Evolutionary conservation across 2,329 filamentous ascomycete species (phyloP).

Genomic region (Fusarium algeriense): DNA sequence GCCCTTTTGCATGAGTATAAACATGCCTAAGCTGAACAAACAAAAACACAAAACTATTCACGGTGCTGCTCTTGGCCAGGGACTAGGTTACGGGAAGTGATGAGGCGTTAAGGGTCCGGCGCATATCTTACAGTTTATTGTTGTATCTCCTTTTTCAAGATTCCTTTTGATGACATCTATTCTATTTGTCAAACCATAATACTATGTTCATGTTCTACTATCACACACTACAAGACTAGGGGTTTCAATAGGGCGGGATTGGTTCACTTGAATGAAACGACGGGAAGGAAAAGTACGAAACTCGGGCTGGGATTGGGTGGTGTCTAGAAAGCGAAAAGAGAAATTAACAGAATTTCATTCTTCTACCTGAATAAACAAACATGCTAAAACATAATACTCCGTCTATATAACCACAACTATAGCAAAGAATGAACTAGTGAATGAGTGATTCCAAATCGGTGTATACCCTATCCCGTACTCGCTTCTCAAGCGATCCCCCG

Average conservation of each 20-base stretch:
- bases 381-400: slow-evolving; percentile 25
- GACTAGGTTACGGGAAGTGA: slow-evolving; percentile 17
- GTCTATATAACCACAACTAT: not conserved
- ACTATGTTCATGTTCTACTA: not conserved
- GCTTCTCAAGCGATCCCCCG: not conserved
- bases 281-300: slow-evolving; percentile 29
- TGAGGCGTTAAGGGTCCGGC: slow-evolving; percentile 31
- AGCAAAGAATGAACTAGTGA: not conserved
- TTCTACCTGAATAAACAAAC: slow-evolving; percentile 16
- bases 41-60: not conserved
- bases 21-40: not conserved
- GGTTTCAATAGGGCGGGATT: slow-evolving; percentile 12
- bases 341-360: slow-evolving; percentile 32
- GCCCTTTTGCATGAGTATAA: slow-evolving; percentile 32
- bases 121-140: slow-evolving; percentile 8
- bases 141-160: slow-evolving; percentile 6
- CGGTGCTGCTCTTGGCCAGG: slow-evolving; percentile 15
- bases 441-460: not conserved
- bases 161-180: slow-evolving; percentile 18
- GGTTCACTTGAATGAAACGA: slow-evolving; percentile 25
- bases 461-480: slow-evolving; percentile 11
- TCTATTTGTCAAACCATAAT: slow-evolving; percentile 7
- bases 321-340: slow-evolving; percentile 10
- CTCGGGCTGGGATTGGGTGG: not conserved
- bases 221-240: slow-evolving; percentile 5